These are phyloP conservation scores for Amanita polypyramis DNA, from an alignment of 768 basidiomycete genomes.

Conservation along the genomic window DNA sequence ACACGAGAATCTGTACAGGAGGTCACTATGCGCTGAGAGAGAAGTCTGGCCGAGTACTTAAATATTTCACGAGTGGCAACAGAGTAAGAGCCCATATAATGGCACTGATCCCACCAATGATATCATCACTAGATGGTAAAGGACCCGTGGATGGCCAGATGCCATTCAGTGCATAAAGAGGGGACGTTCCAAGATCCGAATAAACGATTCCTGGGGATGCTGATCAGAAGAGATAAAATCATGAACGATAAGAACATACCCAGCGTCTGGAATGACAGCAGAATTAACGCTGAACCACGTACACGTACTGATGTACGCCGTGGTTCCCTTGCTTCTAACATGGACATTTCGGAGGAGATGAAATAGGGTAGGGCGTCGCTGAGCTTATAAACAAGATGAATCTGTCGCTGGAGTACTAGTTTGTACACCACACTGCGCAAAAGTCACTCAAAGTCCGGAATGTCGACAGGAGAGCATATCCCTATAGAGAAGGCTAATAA, in stretches of 20 bases:
- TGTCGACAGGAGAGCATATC: background rate
- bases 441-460: background rate
- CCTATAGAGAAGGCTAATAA: too few relatives aligned
- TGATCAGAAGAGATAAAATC: background rate
- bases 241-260: conserved; percentile 11
- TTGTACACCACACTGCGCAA: background rate
- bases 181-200: conserved; percentile 47
- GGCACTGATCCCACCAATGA: conserved; percentile 55
- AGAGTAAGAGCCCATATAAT: conserved; percentile 58
- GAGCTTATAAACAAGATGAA: background rate
- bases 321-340: background rate
- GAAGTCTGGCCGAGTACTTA: conserved; percentile 14
- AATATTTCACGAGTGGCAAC: conserved; percentile 59
- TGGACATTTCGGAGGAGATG: background rate
- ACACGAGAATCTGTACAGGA: background rate
- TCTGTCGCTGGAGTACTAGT: background rate
- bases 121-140: conserved; percentile 43
- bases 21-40: conserved; percentile 28
- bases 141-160: conserved; percentile 43
- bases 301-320: background rate
- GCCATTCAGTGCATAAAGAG: conserved; percentile 55
- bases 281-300: conserved; percentile 10
- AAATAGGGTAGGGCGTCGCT: background rate
- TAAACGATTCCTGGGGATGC: conserved; percentile 33
- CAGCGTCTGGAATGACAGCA: conserved; percentile 25